Conservation (phyloP, 2,329 filamentous ascomycete species). For the Cadophora gregata region DNA sequence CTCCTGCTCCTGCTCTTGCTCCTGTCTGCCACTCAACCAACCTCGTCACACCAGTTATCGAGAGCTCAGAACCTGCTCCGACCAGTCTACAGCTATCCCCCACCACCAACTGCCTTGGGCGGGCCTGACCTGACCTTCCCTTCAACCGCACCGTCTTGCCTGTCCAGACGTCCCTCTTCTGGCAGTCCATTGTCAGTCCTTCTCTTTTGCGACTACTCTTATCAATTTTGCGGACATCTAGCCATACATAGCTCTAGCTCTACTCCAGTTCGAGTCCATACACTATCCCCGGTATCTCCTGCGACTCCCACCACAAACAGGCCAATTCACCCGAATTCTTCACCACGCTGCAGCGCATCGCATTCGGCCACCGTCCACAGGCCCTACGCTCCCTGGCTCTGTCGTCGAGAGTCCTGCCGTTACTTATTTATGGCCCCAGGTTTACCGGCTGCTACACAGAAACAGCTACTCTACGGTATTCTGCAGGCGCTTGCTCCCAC, state of each 20-base stretch:
- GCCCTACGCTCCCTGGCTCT: neutral
- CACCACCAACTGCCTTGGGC: neutral
- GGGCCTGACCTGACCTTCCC: no score
- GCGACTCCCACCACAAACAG: neutral
- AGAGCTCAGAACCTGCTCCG: neutral
- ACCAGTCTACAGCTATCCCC: neutral
- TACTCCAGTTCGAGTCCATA: neutral
- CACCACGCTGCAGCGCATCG: neutral
- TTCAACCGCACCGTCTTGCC: neutral
- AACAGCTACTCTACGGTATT: conserved; percentile 9
- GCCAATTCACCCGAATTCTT: neutral
- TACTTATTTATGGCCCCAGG: neutral
- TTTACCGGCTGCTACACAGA: conserved; percentile 8
- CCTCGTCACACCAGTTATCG: neutral
- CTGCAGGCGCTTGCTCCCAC: conserved; percentile 13
- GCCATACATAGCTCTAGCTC: neutral
- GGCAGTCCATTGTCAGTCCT: neutral
- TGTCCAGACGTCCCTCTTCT: neutral
- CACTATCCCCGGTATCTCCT: neutral
- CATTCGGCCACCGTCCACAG: neutral
- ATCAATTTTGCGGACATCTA: neutral
- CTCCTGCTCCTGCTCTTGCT: neutral
- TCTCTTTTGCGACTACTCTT: neutral
- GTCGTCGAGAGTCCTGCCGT: conserved; percentile 2
- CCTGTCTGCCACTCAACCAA: neutral